Conservation (phyloP, 768 basidiomycete species). For the Leccinum fibrillosum region DNA sequence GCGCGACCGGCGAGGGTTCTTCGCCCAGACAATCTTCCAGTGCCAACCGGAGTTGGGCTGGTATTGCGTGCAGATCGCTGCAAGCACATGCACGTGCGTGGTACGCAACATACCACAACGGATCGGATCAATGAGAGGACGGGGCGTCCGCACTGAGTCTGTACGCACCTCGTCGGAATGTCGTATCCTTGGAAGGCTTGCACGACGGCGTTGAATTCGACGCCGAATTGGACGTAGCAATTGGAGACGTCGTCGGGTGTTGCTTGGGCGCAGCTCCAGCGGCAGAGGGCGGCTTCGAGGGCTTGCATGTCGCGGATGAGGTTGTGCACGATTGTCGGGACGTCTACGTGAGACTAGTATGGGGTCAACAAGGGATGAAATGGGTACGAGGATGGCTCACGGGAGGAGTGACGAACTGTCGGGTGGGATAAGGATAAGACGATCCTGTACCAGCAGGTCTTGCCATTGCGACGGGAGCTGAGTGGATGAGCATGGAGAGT, state of each 20-base stretch:
- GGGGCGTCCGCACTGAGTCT: constrained; percentile 4
- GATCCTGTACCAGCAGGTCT: constrained; percentile 14
- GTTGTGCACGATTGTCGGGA: constrained; percentile 56
- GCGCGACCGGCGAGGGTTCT: constrained; percentile 29
- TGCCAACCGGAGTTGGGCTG: constrained; percentile 35
- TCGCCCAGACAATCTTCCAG: constrained; percentile 47
- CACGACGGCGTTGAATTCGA: constrained; percentile 81
- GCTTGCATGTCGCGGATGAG: constrained; percentile 82
- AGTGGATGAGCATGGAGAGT: background rate
- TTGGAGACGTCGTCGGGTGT: constrained; percentile 78
- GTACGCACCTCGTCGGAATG: constrained; percentile 72
- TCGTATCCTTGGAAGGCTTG: constrained; percentile 69
- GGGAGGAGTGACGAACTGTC: background rate
- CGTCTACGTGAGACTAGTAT: constrained; percentile 34
- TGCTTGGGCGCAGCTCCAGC: constrained; percentile 62
- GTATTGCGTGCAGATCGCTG: constrained; percentile 41
- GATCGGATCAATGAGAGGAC: background rate
- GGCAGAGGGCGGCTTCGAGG: constrained; percentile 67
- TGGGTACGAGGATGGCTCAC: background rate
- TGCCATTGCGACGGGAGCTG: constrained; percentile 2
- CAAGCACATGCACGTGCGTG: background rate
- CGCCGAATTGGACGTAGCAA: constrained; percentile 84
- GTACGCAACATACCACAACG: background rate
- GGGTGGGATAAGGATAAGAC: background rate
- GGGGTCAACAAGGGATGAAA: background rate